Evolutionary conservation across 129 eudicot genomes (phyloP), one percentile per base, ranked within the genome.

Genomic region (Rutidosis leptorrhynchoides): DNA sequence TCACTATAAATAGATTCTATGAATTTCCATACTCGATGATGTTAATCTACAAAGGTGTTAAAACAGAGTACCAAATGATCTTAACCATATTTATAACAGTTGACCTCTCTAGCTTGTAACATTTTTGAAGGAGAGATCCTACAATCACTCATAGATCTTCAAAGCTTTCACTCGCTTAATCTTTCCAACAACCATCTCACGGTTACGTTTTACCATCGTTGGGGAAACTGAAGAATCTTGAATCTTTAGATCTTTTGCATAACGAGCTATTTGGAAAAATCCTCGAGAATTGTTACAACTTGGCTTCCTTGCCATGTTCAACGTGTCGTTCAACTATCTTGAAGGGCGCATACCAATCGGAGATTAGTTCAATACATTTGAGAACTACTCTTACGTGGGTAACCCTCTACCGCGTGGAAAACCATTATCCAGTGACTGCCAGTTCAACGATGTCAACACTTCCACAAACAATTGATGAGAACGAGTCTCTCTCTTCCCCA

Each of bases 91-190:
- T 81, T 22, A 17, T 45, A 16, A 15, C 23, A 0, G 35, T 81
- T 17, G 82, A 81, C 40, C 42, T 82, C 10, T 82, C 83, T n/a
- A n/a, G n/a, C n/a, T 10, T 30, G 63, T 30, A 82, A 82, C 69
- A 45, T 23, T 0, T 82, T 82, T 54, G 24, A 16, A 5, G 80
- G 82, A 3, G 24, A 21, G 1, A 68, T 77, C 16, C 82, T 80
- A 24, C 65, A 45, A n/a, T 22, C 68, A 2, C 32, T 79, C 10
- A 29, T 53, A 4, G 62, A 68, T 7, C 80, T 79, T 24, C 53
- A 10, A 12, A 67, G 55, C 35, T 53, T 79, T 6, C 21, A 63
- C 11, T 57, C 65, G 14, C 72, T 68, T 16, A 74, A 79, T 73
- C 58, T 74, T 54, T 79, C 79, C 58, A 42, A 73, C 63, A 79